These are phyloP conservation scores for Colletotrichum brevisporum DNA, from an alignment of 2,329 filamentous ascomycete species.

Conservation along the genomic window DNA sequence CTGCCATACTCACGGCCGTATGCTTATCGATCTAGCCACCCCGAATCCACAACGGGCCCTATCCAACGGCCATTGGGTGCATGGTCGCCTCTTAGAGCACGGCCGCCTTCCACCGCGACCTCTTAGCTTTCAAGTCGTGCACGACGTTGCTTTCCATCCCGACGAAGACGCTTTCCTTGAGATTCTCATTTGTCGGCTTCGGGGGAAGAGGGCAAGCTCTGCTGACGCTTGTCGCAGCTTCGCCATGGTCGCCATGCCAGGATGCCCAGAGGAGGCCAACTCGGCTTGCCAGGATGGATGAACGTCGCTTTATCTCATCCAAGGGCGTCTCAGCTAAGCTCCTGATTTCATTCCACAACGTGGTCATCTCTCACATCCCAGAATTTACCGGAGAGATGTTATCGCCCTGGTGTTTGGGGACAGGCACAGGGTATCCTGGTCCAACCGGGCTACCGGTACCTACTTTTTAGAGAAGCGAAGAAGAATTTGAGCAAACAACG, in stretches of 20 bases:
- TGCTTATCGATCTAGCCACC: slow-evolving; percentile 28
- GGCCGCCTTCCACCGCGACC: slow-evolving; percentile 8
- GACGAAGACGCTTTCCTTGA: slow-evolving; percentile 25
- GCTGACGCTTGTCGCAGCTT: background rate
- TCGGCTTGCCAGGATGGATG: background rate
- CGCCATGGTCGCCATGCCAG: background rate
- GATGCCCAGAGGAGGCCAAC: background rate
- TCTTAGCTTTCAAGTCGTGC: background rate
- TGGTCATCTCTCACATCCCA: slow-evolving; percentile 4
- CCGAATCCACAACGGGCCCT: slow-evolving; percentile 32
- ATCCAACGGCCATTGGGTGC: slow-evolving; percentile 32
- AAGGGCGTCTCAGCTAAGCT: slow-evolving; percentile 5
- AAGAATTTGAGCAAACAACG: slow-evolving; percentile 16
- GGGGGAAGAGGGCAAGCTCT: background rate
- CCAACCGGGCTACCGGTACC: slow-evolving; percentile 15
- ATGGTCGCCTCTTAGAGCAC: slow-evolving; percentile 22
- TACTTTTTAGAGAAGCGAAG: background rate
- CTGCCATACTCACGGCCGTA: slow-evolving; percentile 38
- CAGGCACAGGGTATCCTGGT: slow-evolving; percentile 13
- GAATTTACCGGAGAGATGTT: slow-evolving; percentile 1
- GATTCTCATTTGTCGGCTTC: slow-evolving; percentile 1
- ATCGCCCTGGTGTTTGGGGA: background rate
- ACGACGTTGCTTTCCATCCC: slow-evolving; percentile 19
- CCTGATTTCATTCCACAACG: background rate
- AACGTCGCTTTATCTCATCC: background rate